These are phyloP conservation scores for Claviceps arundinis DNA, from an alignment of 2,329 filamentous ascomycete genomes.

Conservation along the genomic window DNA sequence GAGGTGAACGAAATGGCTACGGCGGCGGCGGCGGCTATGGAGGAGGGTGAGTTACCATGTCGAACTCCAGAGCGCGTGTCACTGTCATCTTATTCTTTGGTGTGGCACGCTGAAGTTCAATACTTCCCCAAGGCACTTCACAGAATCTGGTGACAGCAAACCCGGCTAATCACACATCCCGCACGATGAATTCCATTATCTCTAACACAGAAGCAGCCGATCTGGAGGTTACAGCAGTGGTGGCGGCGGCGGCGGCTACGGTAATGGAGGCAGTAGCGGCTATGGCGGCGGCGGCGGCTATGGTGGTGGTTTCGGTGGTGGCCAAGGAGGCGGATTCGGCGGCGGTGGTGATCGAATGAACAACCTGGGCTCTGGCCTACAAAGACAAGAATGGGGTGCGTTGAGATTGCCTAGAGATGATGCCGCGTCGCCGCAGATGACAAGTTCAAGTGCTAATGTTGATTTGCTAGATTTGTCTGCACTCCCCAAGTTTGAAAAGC, in stretches of 20 bases:
- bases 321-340: slow-evolving; percentile 35
- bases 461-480: slow-evolving; percentile 49
- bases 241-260: slow-evolving; percentile 9
- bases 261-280: slow-evolving; percentile 18
- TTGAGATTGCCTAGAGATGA: slow-evolving; percentile 10
- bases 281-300: slow-evolving; percentile 14
- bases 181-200: background rate
- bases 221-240: slow-evolving; percentile 24
- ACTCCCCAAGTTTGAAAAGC: slow-evolving; percentile 96
- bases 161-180: background rate
- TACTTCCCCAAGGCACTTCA: background rate
- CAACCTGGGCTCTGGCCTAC: slow-evolving; percentile 73
- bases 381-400: slow-evolving; percentile 81
- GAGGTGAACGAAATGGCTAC: slow-evolving; percentile 30
- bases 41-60: slow-evolving; percentile 22
- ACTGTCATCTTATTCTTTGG: background rate
- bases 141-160: background rate
- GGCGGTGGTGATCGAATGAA: slow-evolving; percentile 93
- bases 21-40: slow-evolving; percentile 21
- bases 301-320: slow-evolving; percentile 22
- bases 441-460: slow-evolving; percentile 1
- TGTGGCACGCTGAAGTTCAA: background rate
- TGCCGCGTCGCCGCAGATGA: background rate
- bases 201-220: slow-evolving; percentile 31
- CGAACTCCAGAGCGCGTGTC: background rate